Percentiles rank a stretch among this genome's conserved stretches.
phyloP scores from a whole-genome alignment of 2,329 filamentous ascomycete species.

The Fusarium annulatum region DNA sequence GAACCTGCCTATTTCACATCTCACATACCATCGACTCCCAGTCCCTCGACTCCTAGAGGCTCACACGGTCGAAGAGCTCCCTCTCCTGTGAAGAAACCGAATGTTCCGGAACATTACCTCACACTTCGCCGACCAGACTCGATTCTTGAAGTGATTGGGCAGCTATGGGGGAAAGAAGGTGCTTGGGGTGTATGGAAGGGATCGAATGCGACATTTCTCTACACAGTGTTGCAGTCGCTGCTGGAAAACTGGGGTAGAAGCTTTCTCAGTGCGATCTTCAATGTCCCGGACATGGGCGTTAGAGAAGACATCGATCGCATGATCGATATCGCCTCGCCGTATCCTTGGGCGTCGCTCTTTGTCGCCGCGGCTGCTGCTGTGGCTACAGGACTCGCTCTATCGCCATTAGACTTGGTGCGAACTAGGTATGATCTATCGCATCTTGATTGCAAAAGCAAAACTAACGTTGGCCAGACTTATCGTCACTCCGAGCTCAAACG shows the following conservation, averaged over 20 bases:
- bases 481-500: conserved; percentile 80
- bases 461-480: conserved; percentile 71
- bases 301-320: conserved; percentile 82
- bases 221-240: conserved; percentile 85
- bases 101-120: conserved; percentile 67
- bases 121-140: conserved; percentile 80
- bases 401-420: conserved; percentile 89
- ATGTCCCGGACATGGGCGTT: conserved; percentile 85
- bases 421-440: conserved; percentile 63
- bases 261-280: conserved; percentile 88
- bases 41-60: conserved; percentile 52
- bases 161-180: conserved; percentile 90
- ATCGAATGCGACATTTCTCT: conserved; percentile 92
- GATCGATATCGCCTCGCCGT: conserved; percentile 77
- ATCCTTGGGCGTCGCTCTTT: conserved; percentile 82
- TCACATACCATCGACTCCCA: conserved; percentile 65
- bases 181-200: conserved; percentile 95
- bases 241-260: conserved; percentile 93
- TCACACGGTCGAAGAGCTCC: conserved; percentile 47
- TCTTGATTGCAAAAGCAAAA: neutral
- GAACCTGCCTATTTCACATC: conserved; percentile 89
- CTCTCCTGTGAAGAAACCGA: conserved; percentile 52
- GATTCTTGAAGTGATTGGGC: conserved; percentile 84
- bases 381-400: conserved; percentile 81
- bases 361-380: conserved; percentile 74